phyloP scores from a whole-genome alignment of 2,329 filamentous ascomycete genomes.

The Fusarium subglutinans region DNA sequence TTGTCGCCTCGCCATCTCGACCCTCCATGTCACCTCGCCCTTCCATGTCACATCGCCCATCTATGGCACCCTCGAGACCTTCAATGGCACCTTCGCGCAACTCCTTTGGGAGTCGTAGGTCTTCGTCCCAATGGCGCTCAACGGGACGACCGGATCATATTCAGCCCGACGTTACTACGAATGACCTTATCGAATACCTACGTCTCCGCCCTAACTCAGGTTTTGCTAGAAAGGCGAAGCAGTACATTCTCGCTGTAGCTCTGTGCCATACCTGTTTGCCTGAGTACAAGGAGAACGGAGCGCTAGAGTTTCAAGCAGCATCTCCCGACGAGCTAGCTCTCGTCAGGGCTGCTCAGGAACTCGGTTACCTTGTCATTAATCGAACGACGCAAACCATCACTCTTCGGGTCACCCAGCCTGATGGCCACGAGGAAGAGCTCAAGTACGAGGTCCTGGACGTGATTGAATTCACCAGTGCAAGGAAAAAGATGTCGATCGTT shows the following conservation, averaged over 20 bases:
- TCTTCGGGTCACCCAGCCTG: slow-evolving; percentile 53
- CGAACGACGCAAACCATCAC: slow-evolving; percentile 76
- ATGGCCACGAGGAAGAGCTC: slow-evolving; percentile 59
- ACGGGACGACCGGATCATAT: slow-evolving; percentile 58
- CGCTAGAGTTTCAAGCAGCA: slow-evolving; percentile 84
- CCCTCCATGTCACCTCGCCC: slow-evolving; percentile 42
- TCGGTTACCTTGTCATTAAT: slow-evolving; percentile 81
- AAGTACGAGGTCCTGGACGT: slow-evolving; percentile 84
- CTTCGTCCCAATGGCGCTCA: slow-evolving; percentile 61
- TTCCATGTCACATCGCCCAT: slow-evolving; percentile 37
- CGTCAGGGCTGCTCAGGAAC: slow-evolving; percentile 83
- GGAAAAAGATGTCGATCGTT: slow-evolving; percentile 91
- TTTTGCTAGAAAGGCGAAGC: slow-evolving; percentile 80
- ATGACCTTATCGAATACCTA: slow-evolving; percentile 81
- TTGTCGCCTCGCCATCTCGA: slow-evolving; percentile 44
- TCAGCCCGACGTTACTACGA: slow-evolving; percentile 70
- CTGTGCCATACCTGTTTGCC: slow-evolving; percentile 93
- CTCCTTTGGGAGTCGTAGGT: slow-evolving; percentile 50
- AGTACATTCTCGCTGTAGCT: slow-evolving; percentile 85
- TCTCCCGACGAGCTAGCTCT: slow-evolving; percentile 91
- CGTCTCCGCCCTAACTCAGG: slow-evolving; percentile 76
- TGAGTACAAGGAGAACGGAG: slow-evolving; percentile 72
- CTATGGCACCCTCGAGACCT: slow-evolving; percentile 41
- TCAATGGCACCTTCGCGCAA: slow-evolving; percentile 44
- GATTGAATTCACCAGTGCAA: slow-evolving; percentile 88